These are phyloP conservation scores for Ophiobolus disseminans DNA, from an alignment of 2,329 filamentous ascomycete genomes.

Conservation along the genomic window DNA sequence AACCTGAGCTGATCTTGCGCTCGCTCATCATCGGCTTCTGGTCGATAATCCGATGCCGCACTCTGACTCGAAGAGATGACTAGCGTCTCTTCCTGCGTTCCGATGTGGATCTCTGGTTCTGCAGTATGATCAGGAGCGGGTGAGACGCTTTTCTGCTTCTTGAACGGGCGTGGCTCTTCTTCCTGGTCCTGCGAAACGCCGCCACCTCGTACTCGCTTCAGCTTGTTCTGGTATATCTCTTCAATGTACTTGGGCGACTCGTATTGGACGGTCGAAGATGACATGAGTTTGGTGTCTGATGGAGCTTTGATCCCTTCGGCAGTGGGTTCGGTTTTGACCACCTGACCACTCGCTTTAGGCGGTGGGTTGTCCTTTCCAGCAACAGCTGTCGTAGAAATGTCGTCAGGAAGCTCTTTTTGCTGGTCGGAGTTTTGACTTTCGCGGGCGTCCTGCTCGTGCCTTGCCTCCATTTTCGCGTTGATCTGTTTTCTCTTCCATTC, in stretches of 20 bases:
- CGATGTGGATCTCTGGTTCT: background rate
- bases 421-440: slow-evolving; percentile 14
- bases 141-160: slow-evolving; percentile 24
- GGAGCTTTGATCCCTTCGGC: slow-evolving; percentile 1
- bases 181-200: slow-evolving; percentile 7
- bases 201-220: slow-evolving; percentile 28
- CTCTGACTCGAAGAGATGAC: slow-evolving; percentile 29
- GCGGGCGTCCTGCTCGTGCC: slow-evolving; percentile 1
- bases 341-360: slow-evolving; percentile 21
- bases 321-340: slow-evolving; percentile 7
- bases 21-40: slow-evolving; percentile 7
- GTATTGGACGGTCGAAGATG: slow-evolving; percentile 31
- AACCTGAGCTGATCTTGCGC: slow-evolving; percentile 9
- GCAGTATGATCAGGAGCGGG: slow-evolving; percentile 4
- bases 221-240: slow-evolving; percentile 25
- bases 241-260: slow-evolving; percentile 33
- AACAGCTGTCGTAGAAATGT: too few species aligned
- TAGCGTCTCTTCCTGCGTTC: slow-evolving; percentile 23
- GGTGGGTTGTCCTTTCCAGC: slow-evolving; percentile 29
- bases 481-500: slow-evolving; percentile 31
- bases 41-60: slow-evolving; percentile 14
- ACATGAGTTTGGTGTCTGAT: slow-evolving; percentile 16
- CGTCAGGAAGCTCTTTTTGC: slow-evolving; percentile 8
- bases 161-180: slow-evolving; percentile 13
- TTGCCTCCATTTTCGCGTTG: slow-evolving; percentile 22